These are phyloP conservation scores for Hypholoma fasciculare DNA, from an alignment of 768 basidiomycete species.

Conservation along the genomic window DNA sequence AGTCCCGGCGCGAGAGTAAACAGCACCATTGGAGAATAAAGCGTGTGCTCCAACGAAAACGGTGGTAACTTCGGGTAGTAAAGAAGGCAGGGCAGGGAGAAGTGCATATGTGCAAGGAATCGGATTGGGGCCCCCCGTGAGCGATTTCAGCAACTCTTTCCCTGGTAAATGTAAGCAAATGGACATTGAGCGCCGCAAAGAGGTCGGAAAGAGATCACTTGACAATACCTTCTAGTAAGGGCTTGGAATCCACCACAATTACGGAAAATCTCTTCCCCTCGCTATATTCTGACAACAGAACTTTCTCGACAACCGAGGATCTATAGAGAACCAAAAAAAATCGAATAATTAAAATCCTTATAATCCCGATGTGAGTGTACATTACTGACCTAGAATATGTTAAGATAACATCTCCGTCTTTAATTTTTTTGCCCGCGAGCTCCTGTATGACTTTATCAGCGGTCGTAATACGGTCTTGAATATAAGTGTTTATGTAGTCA, in stretches of 20 bases:
- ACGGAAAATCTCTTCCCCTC: conserved; percentile 84
- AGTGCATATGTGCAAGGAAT: conserved; percentile 92
- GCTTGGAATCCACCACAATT: conserved; percentile 92
- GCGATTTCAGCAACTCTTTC: conserved; percentile 69
- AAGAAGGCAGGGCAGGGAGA: conserved; percentile 79
- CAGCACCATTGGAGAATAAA: conserved; percentile 90
- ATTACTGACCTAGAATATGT: conserved; percentile 82
- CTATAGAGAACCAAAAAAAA: conserved; percentile 34
- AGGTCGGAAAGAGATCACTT: too few species aligned
- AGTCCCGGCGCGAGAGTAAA: conserved; percentile 93
- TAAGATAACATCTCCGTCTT: conserved; percentile 88
- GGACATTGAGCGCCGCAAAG: too few species aligned
- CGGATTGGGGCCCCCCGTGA: conserved; percentile 55
- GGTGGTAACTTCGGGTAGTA: conserved; percentile 80
- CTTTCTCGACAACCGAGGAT: conserved; percentile 93
- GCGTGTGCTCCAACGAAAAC: conserved; percentile 94
- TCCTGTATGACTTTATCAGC: conserved; percentile 94
- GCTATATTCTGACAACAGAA: conserved; percentile 73
- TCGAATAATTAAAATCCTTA: not conserved
- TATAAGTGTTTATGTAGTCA: conserved; percentile 87
- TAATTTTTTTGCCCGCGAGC: conserved; percentile 89
- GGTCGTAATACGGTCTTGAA: conserved; percentile 89
- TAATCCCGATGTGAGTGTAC: not conserved
- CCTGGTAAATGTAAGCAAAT: conserved; percentile 43
- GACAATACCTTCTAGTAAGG: conserved; percentile 81